phyloP scores from a whole-genome alignment of 768 basidiomycete genomes.

The Suillus bovinus region DNA sequence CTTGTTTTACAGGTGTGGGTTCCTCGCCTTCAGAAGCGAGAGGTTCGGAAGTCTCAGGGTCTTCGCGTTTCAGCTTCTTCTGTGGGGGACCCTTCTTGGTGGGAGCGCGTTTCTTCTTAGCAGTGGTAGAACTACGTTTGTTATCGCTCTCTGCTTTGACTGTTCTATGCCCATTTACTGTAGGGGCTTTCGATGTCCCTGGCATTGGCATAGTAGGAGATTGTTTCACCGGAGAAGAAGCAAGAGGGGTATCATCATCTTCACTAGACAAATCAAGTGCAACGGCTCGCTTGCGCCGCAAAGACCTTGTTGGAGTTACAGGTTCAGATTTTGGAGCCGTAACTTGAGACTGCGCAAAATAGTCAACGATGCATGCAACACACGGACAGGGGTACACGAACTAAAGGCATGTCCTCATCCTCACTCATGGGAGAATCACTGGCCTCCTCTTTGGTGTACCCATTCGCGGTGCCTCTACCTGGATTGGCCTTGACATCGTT shows the following conservation, averaged over 20 bases:
- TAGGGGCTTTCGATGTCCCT: constrained; percentile 40
- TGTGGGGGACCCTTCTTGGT: constrained; percentile 55
- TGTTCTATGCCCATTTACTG: constrained; percentile 41
- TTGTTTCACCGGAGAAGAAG: constrained; percentile 69
- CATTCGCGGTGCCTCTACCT: constrained; percentile 44
- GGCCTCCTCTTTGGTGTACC: constrained; percentile 38
- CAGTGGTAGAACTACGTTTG: constrained; percentile 44
- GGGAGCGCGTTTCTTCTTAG: constrained; percentile 44
- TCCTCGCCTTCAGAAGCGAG: constrained; percentile 40
- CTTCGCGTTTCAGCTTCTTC: constrained; percentile 66
- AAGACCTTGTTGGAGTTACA: constrained; percentile 27
- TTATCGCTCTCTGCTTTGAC: constrained; percentile 37
- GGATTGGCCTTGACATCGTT: constrained; percentile 45
- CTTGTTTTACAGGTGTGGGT: constrained; percentile 22
- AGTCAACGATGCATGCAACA: constrained; percentile 23
- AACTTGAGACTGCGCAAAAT: constrained; percentile 51
- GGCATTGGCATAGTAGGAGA: constrained; percentile 42
- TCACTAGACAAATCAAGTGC: constrained; percentile 58
- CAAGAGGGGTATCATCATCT: constrained; percentile 63
- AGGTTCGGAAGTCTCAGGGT: constrained; percentile 17
- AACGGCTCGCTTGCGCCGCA: constrained; percentile 53
- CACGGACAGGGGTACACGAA: constrained; percentile 35
- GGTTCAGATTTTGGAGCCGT: constrained; percentile 41
- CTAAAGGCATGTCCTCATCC: constrained; percentile 72
- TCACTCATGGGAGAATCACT: constrained; percentile 59